Evolutionary conservation across 2,329 filamentous ascomycete genomes (phyloP).

Genomic region (Cladophialophora carrionii): DNA sequence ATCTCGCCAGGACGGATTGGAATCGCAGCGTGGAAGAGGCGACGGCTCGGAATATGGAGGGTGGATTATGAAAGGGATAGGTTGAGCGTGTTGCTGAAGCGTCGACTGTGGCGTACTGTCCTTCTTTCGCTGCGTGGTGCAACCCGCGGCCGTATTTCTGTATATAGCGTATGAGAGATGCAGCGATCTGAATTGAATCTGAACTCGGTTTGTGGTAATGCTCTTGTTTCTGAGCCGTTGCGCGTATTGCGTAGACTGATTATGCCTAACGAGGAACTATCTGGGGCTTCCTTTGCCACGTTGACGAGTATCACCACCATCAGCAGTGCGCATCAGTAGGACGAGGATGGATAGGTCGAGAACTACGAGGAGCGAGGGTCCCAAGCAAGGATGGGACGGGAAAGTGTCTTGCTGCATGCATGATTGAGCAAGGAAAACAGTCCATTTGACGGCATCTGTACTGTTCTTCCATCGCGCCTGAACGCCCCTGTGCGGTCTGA

Average conservation of each 20-base stretch:
- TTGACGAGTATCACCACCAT: too few relatives aligned
- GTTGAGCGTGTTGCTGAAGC: not conserved
- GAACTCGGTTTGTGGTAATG: not conserved
- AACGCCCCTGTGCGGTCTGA: not conserved
- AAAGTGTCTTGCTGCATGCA: not conserved
- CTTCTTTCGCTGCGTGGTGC: too few relatives aligned
- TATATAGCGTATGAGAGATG: not conserved
- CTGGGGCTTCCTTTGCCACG: too few relatives aligned
- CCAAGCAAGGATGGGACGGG: not conserved
- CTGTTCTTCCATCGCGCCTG: not conserved
- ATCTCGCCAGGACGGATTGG: constrained; percentile 61
- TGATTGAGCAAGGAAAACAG: not conserved
- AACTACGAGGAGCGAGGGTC: too few relatives aligned
- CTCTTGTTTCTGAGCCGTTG: not conserved
- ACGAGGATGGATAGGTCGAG: too few relatives aligned
- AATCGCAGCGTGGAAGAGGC: constrained; percentile 64
- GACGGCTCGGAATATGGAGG: constrained; percentile 57
- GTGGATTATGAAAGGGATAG: constrained; percentile 18
- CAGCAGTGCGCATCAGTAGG: too few relatives aligned
- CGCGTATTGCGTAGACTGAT: not conserved
- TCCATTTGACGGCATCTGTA: not conserved
- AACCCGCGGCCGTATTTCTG: not conserved
- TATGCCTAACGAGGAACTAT: not conserved
- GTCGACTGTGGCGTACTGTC: not conserved
- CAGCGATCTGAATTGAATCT: not conserved